phyloP scores from a whole-genome alignment of 73 alveolate species.

The Symbiodinium natans region DNA sequence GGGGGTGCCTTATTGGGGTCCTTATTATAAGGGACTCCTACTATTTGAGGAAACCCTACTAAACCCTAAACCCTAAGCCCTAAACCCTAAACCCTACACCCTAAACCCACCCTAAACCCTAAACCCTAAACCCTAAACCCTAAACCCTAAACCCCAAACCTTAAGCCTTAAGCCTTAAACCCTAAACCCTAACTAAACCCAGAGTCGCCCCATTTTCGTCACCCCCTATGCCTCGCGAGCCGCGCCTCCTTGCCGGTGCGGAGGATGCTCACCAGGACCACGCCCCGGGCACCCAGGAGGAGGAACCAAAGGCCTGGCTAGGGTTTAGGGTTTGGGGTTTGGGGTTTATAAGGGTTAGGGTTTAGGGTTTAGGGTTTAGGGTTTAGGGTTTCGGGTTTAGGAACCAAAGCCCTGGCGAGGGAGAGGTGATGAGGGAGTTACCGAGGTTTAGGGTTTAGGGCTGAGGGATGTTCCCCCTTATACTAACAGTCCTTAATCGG shows the following conservation, averaged over 20 bases:
- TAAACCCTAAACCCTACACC: background rate
- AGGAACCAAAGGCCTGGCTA: constrained; percentile 57
- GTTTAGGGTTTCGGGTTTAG: background rate
- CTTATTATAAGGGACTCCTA: too few relatives aligned
- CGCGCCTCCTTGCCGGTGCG: constrained; percentile 18
- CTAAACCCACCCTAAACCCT: background rate
- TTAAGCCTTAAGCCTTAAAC: background rate
- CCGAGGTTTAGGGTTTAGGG: too few relatives aligned
- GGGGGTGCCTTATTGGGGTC: too few relatives aligned
- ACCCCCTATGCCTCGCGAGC: too few relatives aligned
- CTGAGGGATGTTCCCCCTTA: too few relatives aligned
- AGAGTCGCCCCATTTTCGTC: background rate
- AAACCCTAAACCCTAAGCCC: too few relatives aligned
- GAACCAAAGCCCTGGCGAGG: too few relatives aligned
- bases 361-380: background rate
- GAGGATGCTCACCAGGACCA: constrained; percentile 79
- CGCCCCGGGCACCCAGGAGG: constrained; percentile 44
- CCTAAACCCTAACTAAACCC: background rate
- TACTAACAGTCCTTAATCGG: too few relatives aligned
- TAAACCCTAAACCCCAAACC: background rate
- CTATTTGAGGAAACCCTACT: too few relatives aligned
- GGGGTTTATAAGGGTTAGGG: background rate
- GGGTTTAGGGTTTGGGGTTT: background rate
- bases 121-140: background rate
- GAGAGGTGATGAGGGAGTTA: too few relatives aligned